phyloP scores from a whole-genome alignment of 148 eudicot species.

The Heliosperma pusillum region DNA sequence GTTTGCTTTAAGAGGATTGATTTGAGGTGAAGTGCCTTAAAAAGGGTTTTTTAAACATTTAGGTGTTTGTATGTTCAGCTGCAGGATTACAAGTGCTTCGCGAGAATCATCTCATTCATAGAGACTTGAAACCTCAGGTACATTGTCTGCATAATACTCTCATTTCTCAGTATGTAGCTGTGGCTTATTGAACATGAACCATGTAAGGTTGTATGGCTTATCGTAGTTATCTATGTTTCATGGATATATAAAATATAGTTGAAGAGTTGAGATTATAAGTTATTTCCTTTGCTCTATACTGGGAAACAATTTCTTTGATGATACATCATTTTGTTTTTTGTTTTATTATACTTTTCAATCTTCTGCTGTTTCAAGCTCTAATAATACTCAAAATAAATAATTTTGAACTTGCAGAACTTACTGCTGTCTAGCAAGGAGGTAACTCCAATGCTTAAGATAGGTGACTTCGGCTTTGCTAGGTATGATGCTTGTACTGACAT shows the following conservation, averaged over 20 bases:
- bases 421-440: constrained; percentile 41
- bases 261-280: not conserved
- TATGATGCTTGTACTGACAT: constrained; percentile 18
- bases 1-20: not conserved
- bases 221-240: not conserved
- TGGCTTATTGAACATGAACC: not conserved
- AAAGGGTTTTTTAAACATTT: not conserved
- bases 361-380: not conserved
- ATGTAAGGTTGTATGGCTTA: not conserved
- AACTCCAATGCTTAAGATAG: constrained; percentile 50
- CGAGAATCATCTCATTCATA: constrained; percentile 48
- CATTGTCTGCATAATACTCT: not conserved
- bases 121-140: constrained; percentile 60
- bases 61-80: constrained; percentile 34
- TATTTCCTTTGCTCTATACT: not conserved
- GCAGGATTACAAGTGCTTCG: constrained; percentile 51
- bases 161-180: not conserved
- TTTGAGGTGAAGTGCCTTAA: not conserved
- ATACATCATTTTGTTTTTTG: not conserved
- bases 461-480: constrained; percentile 68
- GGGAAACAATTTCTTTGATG: not conserved
- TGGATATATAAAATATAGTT: not conserved
- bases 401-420: constrained; percentile 42
- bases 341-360: not conserved
- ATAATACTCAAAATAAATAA: not conserved